phyloP scores from a whole-genome alignment of 345 rosid genomes.

The Salix brachista region DNA sequence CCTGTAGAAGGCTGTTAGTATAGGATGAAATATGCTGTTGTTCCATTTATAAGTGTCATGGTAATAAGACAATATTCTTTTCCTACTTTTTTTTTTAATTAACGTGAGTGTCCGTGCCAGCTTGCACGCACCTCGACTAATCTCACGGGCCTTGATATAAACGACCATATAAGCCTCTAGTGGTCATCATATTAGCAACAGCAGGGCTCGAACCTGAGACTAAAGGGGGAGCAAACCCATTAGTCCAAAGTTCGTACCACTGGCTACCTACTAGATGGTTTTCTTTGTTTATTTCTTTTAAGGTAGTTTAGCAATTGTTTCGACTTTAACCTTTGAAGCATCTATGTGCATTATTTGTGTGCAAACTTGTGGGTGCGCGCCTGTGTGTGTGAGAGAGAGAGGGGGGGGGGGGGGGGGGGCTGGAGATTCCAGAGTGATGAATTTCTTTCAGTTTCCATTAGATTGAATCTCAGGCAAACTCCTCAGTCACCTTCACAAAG shows the following conservation, averaged over 20 bases:
- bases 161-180: too few relatives aligned
- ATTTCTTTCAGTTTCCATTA: neutral
- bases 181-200: too few relatives aligned
- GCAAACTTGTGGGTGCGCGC: neutral
- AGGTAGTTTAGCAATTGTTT: too few relatives aligned
- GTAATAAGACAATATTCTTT: neutral
- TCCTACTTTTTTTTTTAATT: neutral
- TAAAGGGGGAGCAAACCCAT: too few relatives aligned
- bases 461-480: neutral
- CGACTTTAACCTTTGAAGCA: neutral
- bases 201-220: too few relatives aligned
- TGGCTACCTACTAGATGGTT: too few relatives aligned
- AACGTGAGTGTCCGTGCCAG: too few relatives aligned
- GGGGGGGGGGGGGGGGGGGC: too few relatives aligned
- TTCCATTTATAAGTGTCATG: neutral
- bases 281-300: neutral
- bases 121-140: too few relatives aligned
- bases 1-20: neutral
- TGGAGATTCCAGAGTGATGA: neutral
- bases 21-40: neutral
- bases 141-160: accelerated
- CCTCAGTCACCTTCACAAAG: neutral
- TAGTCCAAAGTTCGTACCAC: too few relatives aligned
- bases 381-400: too few relatives aligned
- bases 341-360: neutral